Conservation (phyloP, 2,329 filamentous ascomycete genomes). For the Exophiala phaeomuriformis region DNA sequence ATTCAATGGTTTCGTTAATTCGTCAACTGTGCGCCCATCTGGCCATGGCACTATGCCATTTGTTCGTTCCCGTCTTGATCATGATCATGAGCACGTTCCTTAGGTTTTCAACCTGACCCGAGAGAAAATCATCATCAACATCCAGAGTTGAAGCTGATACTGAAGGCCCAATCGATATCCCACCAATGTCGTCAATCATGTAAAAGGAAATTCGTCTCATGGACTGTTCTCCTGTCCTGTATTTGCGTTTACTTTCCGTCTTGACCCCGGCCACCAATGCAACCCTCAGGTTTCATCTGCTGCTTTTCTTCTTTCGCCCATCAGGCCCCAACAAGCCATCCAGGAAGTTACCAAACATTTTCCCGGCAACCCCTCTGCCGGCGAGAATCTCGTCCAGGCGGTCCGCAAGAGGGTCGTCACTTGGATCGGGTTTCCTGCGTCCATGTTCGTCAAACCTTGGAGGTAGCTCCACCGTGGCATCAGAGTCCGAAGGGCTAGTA, state of each 20-base stretch:
- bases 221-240: neutral
- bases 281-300: conserved; percentile 9
- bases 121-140: too few relatives aligned
- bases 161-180: too few relatives aligned
- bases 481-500: conserved; percentile 32
- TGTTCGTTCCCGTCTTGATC: too few relatives aligned
- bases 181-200: too few relatives aligned
- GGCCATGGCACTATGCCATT: too few relatives aligned
- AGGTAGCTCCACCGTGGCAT: conserved; percentile 40
- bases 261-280: neutral
- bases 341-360: conserved; percentile 27
- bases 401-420: conserved; percentile 32
- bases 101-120: too few relatives aligned
- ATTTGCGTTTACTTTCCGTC: neutral
- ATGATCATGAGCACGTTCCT: too few relatives aligned
- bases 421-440: conserved; percentile 31
- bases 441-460: conserved; percentile 40
- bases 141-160: too few relatives aligned
- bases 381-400: conserved; percentile 34
- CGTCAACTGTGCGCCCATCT: too few relatives aligned
- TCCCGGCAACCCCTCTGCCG: conserved; percentile 29
- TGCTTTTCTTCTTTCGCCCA: conserved; percentile 12
- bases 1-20: too few relatives aligned
- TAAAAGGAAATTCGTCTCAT: too few relatives aligned
- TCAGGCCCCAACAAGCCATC: conserved; percentile 26